These are phyloP conservation scores for Apiospora arundinis DNA, from an alignment of 2,329 filamentous ascomycete genomes.

Conservation along the genomic window DNA sequence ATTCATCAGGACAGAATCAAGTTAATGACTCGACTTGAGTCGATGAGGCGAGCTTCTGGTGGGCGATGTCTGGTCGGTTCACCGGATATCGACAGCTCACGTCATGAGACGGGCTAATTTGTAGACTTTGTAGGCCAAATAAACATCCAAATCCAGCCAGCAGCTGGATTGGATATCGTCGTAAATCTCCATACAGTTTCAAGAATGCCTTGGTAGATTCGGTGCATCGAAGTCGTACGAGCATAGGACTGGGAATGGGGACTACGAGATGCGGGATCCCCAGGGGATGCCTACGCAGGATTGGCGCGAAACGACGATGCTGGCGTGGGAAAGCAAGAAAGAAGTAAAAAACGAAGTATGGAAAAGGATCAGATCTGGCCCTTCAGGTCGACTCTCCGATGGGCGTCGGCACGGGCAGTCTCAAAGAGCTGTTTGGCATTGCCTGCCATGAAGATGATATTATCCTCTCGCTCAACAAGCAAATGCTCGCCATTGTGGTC, in stretches of 20 bases:
- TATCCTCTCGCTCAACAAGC: conserved; percentile 77
- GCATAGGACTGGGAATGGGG: conserved; percentile 2
- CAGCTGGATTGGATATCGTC: neutral
- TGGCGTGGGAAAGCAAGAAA: conserved; percentile 14
- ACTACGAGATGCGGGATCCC: conserved; percentile 11
- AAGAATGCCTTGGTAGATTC: neutral
- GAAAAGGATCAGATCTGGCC: conserved; percentile 77
- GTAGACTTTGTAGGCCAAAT: conserved; percentile 1
- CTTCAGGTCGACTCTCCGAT: conserved; percentile 93
- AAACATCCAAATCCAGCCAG: neutral
- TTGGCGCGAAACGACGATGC: conserved; percentile 16
- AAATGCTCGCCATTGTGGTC: conserved; percentile 78
- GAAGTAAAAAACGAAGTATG: conserved; percentile 4
- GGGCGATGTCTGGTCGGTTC: neutral
- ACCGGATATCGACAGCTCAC: conserved; percentile 4
- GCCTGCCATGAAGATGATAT: conserved; percentile 74
- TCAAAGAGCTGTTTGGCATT: conserved; percentile 81
- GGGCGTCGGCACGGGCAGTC: conserved; percentile 72
- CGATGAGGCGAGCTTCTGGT: neutral
- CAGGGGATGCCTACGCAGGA: neutral
- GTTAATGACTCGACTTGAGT: neutral
- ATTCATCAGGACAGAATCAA: neutral
- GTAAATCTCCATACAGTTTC: neutral
- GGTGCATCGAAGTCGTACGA: neutral
- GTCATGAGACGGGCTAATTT: neutral